A percentile compares a stretch with the other conserved stretches of the same genome.
Evolutionary conservation across 176 grass and related monocot genomes (phyloP).

Genomic region (Zea luxurians): DNA sequence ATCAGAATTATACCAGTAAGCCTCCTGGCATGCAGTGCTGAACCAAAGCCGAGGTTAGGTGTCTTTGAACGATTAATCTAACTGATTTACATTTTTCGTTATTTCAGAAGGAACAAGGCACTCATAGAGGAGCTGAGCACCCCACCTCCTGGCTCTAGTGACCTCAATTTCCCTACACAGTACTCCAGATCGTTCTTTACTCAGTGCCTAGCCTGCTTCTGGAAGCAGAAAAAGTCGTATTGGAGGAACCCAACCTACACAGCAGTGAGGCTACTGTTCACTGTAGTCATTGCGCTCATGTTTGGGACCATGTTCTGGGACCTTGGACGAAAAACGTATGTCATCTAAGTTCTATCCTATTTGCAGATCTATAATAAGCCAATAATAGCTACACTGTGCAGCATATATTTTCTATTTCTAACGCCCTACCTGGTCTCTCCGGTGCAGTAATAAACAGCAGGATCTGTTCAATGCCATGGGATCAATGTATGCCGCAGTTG

Average conservation of each 20-base stretch:
- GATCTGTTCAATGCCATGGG: constrained; percentile 89
- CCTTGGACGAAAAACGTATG: constrained; percentile 66
- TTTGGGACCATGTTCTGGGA: constrained; percentile 87
- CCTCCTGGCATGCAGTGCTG: not conserved
- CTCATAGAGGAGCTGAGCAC: constrained; percentile 69
- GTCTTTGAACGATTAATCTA: constrained; percentile 25
- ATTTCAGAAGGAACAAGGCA: constrained; percentile 78
- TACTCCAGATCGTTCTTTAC: constrained; percentile 64
- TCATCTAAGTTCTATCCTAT: constrained; percentile 22
- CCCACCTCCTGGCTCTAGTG: constrained; percentile 54
- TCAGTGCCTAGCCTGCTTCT: constrained; percentile 78
- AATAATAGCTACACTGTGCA: no score
- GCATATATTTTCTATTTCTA: constrained; percentile 20
- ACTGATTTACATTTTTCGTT: not conserved
- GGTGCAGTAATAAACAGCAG: constrained; percentile 47
- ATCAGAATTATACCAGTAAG: constrained; percentile 74
- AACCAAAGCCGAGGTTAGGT: not conserved
- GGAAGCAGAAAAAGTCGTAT: constrained; percentile 78
- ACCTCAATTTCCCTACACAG: constrained; percentile 65
- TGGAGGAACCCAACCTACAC: constrained; percentile 89
- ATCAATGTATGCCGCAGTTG: constrained; percentile 82
- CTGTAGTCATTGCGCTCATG: constrained; percentile 53
- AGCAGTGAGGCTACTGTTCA: constrained; percentile 69
- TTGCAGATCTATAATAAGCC: no score
- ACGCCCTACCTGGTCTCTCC: constrained; percentile 10